These are phyloP conservation scores for Phytopythium kandeliae DNA, from an alignment of 352 stramenopile species.

Conservation along the genomic window DNA sequence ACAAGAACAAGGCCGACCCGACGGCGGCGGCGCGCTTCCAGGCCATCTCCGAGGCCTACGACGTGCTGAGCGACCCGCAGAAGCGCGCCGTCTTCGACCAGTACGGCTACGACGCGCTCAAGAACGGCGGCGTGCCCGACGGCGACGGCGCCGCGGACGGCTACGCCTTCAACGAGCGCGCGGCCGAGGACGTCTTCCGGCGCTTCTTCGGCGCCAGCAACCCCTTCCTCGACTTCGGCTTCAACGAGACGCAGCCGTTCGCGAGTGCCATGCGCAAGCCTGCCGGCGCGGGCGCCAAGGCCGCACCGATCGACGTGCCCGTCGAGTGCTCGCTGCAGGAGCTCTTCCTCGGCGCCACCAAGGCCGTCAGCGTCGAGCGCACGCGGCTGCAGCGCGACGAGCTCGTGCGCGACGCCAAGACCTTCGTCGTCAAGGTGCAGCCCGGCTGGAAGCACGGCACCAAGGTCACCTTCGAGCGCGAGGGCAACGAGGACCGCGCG, in stretches of 20 bases:
- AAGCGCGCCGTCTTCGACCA: constrained; percentile 93
- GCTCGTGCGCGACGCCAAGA: constrained; percentile 72
- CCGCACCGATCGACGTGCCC: constrained; percentile 57
- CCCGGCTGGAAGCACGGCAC: constrained; percentile 93
- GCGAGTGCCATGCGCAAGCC: constrained; percentile 68
- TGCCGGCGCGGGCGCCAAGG: constrained; percentile 48
- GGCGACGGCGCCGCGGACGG: constrained; percentile 71
- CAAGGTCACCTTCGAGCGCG: constrained; percentile 94
- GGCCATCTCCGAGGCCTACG: constrained; percentile 93
- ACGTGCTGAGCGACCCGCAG: constrained; percentile 89
- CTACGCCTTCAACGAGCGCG: constrained; percentile 89
- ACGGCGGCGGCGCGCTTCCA: constrained; percentile 91
- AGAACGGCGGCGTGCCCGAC: constrained; percentile 77
- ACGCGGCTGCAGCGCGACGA: constrained; percentile 75
- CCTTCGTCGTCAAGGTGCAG: constrained; percentile 89
- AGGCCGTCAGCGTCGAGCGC: constrained; percentile 80
- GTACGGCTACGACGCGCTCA: constrained; percentile 92
- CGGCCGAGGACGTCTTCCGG: constrained; percentile 89
- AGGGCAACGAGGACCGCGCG: constrained; percentile 88
- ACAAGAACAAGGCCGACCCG: constrained; percentile 91
- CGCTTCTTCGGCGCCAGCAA: constrained; percentile 92
- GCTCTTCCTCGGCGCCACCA: constrained; percentile 88
- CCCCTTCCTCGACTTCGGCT: constrained; percentile 89
- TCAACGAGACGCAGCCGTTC: constrained; percentile 82
- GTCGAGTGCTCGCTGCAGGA: constrained; percentile 88